These are phyloP conservation scores for Podila horticola DNA, from an alignment of 192 early-diverging fungal genomes.

Conservation along the genomic window DNA sequence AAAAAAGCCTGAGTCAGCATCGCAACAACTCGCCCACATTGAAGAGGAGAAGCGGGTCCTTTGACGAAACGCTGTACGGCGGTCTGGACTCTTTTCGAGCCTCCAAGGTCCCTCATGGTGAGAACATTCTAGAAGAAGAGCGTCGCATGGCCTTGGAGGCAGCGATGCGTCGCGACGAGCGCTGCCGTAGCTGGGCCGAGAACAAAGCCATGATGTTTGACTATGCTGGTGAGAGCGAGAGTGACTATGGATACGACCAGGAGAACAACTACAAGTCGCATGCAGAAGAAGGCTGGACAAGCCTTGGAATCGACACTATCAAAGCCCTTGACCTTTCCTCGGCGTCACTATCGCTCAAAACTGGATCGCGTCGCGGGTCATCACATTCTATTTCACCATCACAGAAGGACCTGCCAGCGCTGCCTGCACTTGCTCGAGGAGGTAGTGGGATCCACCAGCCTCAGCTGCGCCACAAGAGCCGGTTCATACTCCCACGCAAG, in stretches of 20 bases:
- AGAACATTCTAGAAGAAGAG: background rate
- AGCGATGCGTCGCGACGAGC: constrained; percentile 14
- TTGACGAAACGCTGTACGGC: constrained; percentile 46
- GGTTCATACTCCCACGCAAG: constrained; percentile 42
- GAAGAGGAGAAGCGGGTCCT: constrained; percentile 30
- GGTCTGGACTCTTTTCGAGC: constrained; percentile 10
- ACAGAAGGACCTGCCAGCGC: background rate
- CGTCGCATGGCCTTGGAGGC: background rate
- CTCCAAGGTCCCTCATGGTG: background rate
- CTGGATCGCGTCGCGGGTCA: background rate
- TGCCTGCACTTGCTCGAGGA: background rate
- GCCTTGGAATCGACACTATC: constrained; percentile 21
- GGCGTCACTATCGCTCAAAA: too few relatives aligned
- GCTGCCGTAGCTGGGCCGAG: constrained; percentile 41
- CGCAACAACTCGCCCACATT: background rate
- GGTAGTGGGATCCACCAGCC: background rate
- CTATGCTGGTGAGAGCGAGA: constrained; percentile 30
- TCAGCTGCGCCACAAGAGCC: constrained; percentile 28
- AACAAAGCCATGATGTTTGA: constrained; percentile 9
- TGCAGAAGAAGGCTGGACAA: constrained; percentile 38
- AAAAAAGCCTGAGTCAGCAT: background rate
- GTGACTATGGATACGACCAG: constrained; percentile 12
- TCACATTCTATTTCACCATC: constrained; percentile 2
- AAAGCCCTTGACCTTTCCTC: constrained; percentile 9
- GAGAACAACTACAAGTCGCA: constrained; percentile 37